phyloP scores from a whole-genome alignment of 768 basidiomycete species.

The Pisolithus albus region DNA sequence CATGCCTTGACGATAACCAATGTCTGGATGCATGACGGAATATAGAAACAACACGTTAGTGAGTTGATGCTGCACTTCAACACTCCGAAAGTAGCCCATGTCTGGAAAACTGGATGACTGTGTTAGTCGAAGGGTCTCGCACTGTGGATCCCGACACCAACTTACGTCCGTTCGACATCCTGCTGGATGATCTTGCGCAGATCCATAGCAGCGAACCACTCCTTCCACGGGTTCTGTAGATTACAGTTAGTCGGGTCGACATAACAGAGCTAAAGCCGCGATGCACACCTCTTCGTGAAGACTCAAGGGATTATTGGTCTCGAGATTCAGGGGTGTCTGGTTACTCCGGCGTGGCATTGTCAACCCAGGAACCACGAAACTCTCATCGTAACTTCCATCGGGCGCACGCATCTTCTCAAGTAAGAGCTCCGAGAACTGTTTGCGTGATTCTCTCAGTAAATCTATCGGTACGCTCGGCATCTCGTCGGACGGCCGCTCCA shows the following conservation, averaged over 20 bases:
- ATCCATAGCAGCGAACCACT: constrained; percentile 88
- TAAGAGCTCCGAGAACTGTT: constrained; percentile 50
- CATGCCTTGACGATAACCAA: constrained; percentile 98
- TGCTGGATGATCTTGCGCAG: constrained; percentile 83
- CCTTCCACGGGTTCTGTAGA: constrained; percentile 85
- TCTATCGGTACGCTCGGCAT: constrained; percentile 31
- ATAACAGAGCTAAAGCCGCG: not conserved
- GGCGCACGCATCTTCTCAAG: constrained; percentile 74
- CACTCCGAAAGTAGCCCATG: constrained; percentile 78
- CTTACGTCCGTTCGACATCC: constrained; percentile 94
- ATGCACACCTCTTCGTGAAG: constrained; percentile 60
- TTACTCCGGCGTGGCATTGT: constrained; percentile 28
- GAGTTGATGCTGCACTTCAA: constrained; percentile 67
- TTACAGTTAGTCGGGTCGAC: not conserved
- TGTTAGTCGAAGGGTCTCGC: not conserved
- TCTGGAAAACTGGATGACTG: constrained; percentile 82
- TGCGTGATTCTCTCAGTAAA: constrained; percentile 43
- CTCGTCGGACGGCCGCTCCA: constrained; percentile 43
- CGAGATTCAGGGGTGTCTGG: constrained; percentile 39
- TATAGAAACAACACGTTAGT: constrained; percentile 87
- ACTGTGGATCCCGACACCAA: constrained; percentile 9
- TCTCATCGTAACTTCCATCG: constrained; percentile 77
- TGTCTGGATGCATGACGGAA: constrained; percentile 66
- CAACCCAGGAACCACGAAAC: constrained; percentile 51
- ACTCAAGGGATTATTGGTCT: constrained; percentile 76